A percentile compares a stretch with the other conserved stretches of the same genome.
These are phyloP conservation scores for Rhodomyrtus psidioides DNA, from an alignment of 441 rosid species.

Conservation along the genomic window DNA sequence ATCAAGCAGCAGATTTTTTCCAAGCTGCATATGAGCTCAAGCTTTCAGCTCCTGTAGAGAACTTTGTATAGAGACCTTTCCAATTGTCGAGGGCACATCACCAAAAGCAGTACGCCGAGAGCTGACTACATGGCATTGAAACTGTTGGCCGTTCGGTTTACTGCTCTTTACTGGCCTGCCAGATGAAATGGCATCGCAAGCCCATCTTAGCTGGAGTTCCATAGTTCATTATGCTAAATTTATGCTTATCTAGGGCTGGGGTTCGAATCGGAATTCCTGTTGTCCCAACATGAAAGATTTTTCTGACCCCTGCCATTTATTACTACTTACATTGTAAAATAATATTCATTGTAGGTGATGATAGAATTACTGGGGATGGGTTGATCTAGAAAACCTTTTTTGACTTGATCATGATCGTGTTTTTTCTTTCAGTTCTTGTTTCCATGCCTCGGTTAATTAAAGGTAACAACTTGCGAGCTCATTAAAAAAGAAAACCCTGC, in stretches of 20 bases:
- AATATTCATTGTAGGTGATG: neutral
- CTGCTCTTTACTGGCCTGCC: neutral
- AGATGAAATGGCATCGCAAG: neutral
- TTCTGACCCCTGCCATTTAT: neutral
- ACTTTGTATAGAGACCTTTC: slow-evolving; percentile 21
- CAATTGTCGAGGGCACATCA: neutral
- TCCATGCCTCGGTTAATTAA: neutral
- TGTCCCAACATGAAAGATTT: neutral
- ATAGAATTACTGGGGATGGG: neutral
- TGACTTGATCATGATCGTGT: neutral
- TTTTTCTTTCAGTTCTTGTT: neutral
- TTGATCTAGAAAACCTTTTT: neutral
- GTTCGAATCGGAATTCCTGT: neutral
- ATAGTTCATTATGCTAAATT: neutral
- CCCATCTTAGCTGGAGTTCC: neutral
- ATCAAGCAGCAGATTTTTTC: slow-evolving; percentile 85
- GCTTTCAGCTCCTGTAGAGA: slow-evolving; percentile 65
- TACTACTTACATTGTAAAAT: neutral
- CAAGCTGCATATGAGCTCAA: slow-evolving; percentile 90
- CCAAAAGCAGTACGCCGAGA: neutral
- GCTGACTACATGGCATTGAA: neutral
- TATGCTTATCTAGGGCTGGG: neutral
- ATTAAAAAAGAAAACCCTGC: neutral
- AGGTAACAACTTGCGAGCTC: neutral
- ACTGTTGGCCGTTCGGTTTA: neutral